These are phyloP conservation scores for Trypanosoma congolense DNA, from an alignment of 208 protist species.

Conservation along the genomic window DNA sequence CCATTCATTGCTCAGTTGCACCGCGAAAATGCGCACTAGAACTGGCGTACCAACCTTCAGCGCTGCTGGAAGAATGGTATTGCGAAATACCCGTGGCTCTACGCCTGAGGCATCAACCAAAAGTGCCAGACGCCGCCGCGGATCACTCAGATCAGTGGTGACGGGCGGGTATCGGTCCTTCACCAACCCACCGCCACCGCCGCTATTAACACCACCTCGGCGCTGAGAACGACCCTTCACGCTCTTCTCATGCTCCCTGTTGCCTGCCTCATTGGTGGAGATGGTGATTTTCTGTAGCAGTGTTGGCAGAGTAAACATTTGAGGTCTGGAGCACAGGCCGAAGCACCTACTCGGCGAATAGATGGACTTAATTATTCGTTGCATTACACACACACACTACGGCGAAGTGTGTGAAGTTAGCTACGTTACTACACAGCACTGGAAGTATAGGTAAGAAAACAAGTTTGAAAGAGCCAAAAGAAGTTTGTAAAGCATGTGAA, in stretches of 20 bases:
- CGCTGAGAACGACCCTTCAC: not conserved
- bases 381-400: no score
- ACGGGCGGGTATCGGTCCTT: slow-evolving; percentile 78
- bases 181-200: slow-evolving; percentile 27
- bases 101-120: slow-evolving; percentile 69
- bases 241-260: no score
- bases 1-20: slow-evolving; percentile 66
- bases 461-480: no score
- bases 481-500: no score
- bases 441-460: no score
- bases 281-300: not conserved
- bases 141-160: slow-evolving; percentile 54
- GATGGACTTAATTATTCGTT: not conserved
- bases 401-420: no score
- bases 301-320: not conserved
- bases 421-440: no score
- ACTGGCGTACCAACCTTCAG: slow-evolving; percentile 72
- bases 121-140: slow-evolving; percentile 66
- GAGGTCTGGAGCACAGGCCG: not conserved
- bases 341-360: not conserved
- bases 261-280: not conserved
- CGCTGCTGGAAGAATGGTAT: slow-evolving; percentile 56
- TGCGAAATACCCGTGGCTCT: slow-evolving; percentile 37
- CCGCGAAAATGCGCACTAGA: slow-evolving; percentile 68
- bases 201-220: not conserved